Conservation (phyloP, 1,284 basidiomycete genomes). For the Cryptococcus amylolentus region DNA sequence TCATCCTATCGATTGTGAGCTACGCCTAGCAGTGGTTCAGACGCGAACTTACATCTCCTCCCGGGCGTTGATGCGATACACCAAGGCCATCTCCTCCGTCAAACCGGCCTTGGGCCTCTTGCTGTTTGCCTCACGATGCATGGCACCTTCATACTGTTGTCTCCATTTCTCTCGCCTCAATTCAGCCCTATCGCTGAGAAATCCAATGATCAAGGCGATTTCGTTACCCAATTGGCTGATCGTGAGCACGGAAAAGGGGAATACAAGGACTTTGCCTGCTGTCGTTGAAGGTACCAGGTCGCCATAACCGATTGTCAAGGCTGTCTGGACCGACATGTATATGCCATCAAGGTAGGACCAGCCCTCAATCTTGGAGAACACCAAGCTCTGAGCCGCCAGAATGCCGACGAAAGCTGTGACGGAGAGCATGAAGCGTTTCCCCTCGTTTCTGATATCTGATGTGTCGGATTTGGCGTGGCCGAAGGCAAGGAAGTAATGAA, state of each 20-base stretch:
- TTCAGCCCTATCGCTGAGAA: slow-evolving; percentile 35
- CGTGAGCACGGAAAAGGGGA: slow-evolving; percentile 49
- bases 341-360: slow-evolving; percentile 47
- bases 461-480: slow-evolving; percentile 22
- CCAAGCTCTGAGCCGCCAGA: slow-evolving; percentile 41
- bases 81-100: slow-evolving; percentile 46
- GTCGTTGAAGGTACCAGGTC: slow-evolving; percentile 37
- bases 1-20: slow-evolving; percentile 26
- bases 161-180: slow-evolving; percentile 43
- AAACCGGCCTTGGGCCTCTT: slow-evolving; percentile 35
- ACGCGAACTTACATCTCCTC: slow-evolving; percentile 38
- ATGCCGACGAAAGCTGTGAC: slow-evolving; percentile 47
- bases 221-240: slow-evolving; percentile 50
- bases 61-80: slow-evolving; percentile 41
- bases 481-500: slow-evolving; percentile 47
- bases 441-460: slow-evolving; percentile 39
- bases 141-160: slow-evolving; percentile 34
- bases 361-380: slow-evolving; percentile 39
- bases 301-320: slow-evolving; percentile 48
- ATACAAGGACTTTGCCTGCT: slow-evolving; percentile 46
- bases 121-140: slow-evolving; percentile 33
- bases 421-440: slow-evolving; percentile 51
- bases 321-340: slow-evolving; percentile 31
- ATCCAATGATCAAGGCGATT: slow-evolving; percentile 48
- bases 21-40: neutral